Percentiles rank a stretch among this genome's conserved stretches.
Conservation (phyloP, 139 green algal genomes). For the Ettlia oleoabundans region DNA sequence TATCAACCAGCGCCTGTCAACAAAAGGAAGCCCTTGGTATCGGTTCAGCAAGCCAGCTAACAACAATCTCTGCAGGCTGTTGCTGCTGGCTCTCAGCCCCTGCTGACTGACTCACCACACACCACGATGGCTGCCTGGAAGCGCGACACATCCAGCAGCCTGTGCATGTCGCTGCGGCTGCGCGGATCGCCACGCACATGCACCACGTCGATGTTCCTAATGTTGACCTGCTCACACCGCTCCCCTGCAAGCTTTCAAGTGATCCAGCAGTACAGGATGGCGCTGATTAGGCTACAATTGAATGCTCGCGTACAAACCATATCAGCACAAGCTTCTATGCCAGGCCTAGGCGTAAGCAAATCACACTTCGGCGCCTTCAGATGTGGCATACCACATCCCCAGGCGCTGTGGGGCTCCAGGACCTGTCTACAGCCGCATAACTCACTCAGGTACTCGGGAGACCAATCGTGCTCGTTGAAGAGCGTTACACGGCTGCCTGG, state of each 20-base stretch:
- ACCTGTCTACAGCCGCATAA: neutral
- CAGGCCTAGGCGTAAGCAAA: neutral
- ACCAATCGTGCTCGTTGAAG: conserved; percentile 54
- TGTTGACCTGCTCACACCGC: neutral
- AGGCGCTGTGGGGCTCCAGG: neutral
- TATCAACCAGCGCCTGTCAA: too few relatives aligned
- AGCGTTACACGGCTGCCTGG: conserved; percentile 57
- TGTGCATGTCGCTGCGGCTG: conserved; percentile 19
- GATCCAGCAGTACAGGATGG: neutral
- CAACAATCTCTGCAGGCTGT: too few relatives aligned
- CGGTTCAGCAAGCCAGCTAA: too few relatives aligned
- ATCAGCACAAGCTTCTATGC: neutral
- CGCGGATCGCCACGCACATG: conserved; percentile 48
- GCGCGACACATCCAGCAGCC: conserved; percentile 23
- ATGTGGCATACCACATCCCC: too few relatives aligned
- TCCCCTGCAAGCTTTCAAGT: too few relatives aligned
- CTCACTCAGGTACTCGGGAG: conserved; percentile 15
- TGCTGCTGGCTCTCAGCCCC: neutral
- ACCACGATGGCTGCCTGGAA: conserved; percentile 26
- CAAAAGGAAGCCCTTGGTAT: too few relatives aligned
- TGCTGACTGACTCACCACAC: conserved; percentile 19
- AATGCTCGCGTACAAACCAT: too few relatives aligned
- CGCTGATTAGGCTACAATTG: too few relatives aligned
- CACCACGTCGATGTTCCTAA: conserved; percentile 19
- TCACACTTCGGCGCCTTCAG: neutral